A percentile compares a stretch with the other conserved stretches of the same genome.
Evolutionary conservation across 345 rosid species (phyloP).

Genomic region (Acer yangbiense): DNA sequence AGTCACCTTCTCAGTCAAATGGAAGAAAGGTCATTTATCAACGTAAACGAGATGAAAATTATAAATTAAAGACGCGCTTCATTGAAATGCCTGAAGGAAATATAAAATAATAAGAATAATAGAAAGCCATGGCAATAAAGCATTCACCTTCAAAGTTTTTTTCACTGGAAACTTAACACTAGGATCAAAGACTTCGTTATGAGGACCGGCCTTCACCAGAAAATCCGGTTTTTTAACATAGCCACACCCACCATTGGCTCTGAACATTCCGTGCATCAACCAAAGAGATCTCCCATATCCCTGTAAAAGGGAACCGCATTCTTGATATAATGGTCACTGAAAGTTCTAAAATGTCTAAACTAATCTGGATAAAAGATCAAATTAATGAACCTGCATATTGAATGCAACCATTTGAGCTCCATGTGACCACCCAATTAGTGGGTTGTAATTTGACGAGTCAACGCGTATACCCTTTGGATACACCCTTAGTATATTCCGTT

Average conservation of each 20-base stretch:
- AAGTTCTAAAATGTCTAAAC: not conserved
- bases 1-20: conserved; percentile 50
- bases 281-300: conserved; percentile 85
- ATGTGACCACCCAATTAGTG: conserved; percentile 85
- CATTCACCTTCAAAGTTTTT: conserved; percentile 69
- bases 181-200: conserved; percentile 63
- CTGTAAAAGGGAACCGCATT: conserved; percentile 35
- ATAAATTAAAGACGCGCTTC: not conserved
- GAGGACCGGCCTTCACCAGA: conserved; percentile 40
- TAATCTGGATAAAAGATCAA: not conserved
- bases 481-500: conserved; percentile 73
- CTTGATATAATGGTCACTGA: not conserved
- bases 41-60: not conserved
- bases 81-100: not conserved
- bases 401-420: conserved; percentile 99
- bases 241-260: conserved; percentile 91
- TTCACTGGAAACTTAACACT: conserved; percentile 46
- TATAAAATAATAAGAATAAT: not conserved
- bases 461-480: conserved; percentile 93
- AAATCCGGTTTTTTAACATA: conserved; percentile 82
- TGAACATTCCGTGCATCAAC: conserved; percentile 96
- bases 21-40: conserved; percentile 3
- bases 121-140: not conserved
- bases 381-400: conserved; percentile 78
- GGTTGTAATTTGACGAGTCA: conserved; percentile 88